Percentiles rank a stretch among this genome's conserved stretches.
Evolutionary conservation across 352 stramenopile genomes (phyloP).

Genomic region (Discostella stelligera): DNA sequence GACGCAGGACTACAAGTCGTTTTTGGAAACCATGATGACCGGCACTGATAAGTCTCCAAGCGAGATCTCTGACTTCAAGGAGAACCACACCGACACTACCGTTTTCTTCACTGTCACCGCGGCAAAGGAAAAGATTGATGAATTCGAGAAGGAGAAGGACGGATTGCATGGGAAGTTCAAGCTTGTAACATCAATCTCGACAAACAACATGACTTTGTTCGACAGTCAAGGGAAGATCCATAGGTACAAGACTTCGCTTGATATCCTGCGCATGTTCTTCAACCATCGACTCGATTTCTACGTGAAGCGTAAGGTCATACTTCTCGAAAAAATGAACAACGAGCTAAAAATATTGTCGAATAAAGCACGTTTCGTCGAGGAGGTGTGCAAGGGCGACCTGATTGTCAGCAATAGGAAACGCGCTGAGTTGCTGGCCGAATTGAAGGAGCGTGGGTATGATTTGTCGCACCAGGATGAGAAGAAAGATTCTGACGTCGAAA

Average conservation of each 20-base stretch:
- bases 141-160: constrained; percentile 84
- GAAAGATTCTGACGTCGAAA: constrained; percentile 41
- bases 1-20: constrained; percentile 96
- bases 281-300: constrained; percentile 88
- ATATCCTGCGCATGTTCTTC: constrained; percentile 93
- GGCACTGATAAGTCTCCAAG: constrained; percentile 67
- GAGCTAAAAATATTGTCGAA: constrained; percentile 91
- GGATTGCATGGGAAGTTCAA: constrained; percentile 92
- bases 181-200: constrained; percentile 90
- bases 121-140: constrained; percentile 81
- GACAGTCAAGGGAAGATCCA: constrained; percentile 88
- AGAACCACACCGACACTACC: constrained; percentile 95
- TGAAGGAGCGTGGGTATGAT: constrained; percentile 83
- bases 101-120: constrained; percentile 86
- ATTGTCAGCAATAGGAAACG: constrained; percentile 88
- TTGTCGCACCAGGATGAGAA: constrained; percentile 67
- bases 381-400: constrained; percentile 91
- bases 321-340: constrained; percentile 83
- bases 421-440: constrained; percentile 81
- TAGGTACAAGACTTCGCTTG: constrained; percentile 88
- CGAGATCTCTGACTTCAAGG: constrained; percentile 88
- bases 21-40: constrained; percentile 91
- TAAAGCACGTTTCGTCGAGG: constrained; percentile 96
- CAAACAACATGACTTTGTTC: constrained; percentile 98
- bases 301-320: constrained; percentile 70